Evolutionary conservation across 1,284 basidiomycete genomes (phyloP), one percentile per base, ranked within the genome.

Genomic region (Tranzscheliella williamsii): DNA sequence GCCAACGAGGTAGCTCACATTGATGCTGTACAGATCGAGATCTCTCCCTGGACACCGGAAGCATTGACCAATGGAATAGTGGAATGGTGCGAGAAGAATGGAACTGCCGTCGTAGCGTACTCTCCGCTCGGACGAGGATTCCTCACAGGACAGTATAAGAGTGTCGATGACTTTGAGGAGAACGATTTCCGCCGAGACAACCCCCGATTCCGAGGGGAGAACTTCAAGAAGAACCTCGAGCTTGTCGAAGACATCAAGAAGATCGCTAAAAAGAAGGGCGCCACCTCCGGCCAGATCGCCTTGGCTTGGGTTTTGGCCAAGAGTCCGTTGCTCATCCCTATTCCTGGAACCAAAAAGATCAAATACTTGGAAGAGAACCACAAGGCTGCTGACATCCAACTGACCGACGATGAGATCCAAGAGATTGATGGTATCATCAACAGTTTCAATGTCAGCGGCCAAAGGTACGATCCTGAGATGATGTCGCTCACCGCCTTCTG

Each of bases 1-100:
- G 54, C 55, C 35, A 49, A 44, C 40, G 31, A 60, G 67, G 72
- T 80, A 38, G 76, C 69, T 9, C 73, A 80, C 38, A 79, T 80
- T 50, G 79, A 80, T 42, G 79, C 79, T 5, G 45, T 79, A 8
- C 79, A 80, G 60, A 78, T 79, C 64, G 79, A 35, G 89, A 65
- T 43, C 36, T 84, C 49, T 84, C 84, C 68, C n/a, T 72, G 64
- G 66, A 73, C 72, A 1, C 72, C 72, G 11, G 56, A 74, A 9
- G 46, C 51, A n/a, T 34, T 70, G n/a, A 41, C 50, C 38, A 67
- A 72, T 38, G 63, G 65, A 2, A 58, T 74, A 38, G 41, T 67
- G 13, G 62, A 56, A n/a, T 68, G 62, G 53, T 69, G 67, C 33
- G 27, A 35, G 8, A 37, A 55, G 18, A 68, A 71, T 41, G 32